A percentile compares a stretch with the other conserved stretches of the same genome.
phyloP scores from a whole-genome alignment of 164 flowering plant genomes.

The Nymphaea colorata region DNA sequence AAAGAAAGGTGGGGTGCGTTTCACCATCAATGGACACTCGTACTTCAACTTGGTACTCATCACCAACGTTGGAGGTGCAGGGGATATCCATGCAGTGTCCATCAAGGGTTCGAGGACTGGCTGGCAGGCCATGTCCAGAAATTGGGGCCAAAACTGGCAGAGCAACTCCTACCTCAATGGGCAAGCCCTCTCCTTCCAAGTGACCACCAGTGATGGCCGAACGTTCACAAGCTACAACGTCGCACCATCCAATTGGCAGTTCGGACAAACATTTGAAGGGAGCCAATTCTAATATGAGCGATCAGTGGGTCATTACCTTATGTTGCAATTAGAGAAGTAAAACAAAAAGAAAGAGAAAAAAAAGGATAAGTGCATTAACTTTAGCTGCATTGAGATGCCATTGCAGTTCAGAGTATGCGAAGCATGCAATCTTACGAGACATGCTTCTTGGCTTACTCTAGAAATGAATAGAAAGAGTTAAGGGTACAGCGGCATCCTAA shows the following conservation, averaged over 20 bases:
- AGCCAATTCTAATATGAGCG: conserved; percentile 19
- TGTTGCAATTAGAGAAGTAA: background rate
- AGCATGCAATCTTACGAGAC: background rate
- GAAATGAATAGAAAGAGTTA: background rate
- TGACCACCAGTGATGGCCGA: conserved; percentile 27
- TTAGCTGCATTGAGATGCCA: background rate
- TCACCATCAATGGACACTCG: conserved; percentile 47
- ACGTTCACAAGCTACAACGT: conserved; percentile 19
- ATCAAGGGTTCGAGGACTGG: conserved; percentile 46
- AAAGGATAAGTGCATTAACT: background rate
- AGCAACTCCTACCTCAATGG: conserved; percentile 35
- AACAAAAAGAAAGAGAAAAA: background rate
- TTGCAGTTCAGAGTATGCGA: background rate
- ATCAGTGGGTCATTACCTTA: background rate
- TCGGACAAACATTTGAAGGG: conserved; percentile 60
- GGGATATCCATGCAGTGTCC: conserved; percentile 53
- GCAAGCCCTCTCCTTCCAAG: conserved; percentile 25
- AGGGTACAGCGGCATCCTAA: background rate
- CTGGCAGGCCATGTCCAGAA: conserved; percentile 66
- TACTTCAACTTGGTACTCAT: conserved; percentile 46
- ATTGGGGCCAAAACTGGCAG: conserved; percentile 93
- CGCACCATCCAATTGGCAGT: conserved; percentile 24
- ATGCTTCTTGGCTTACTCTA: background rate
- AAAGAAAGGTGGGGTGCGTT: conserved; percentile 46
- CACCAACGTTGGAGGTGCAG: conserved; percentile 46